phyloP scores from a whole-genome alignment of 768 basidiomycete species.

The Mycena capillaripes region DNA sequence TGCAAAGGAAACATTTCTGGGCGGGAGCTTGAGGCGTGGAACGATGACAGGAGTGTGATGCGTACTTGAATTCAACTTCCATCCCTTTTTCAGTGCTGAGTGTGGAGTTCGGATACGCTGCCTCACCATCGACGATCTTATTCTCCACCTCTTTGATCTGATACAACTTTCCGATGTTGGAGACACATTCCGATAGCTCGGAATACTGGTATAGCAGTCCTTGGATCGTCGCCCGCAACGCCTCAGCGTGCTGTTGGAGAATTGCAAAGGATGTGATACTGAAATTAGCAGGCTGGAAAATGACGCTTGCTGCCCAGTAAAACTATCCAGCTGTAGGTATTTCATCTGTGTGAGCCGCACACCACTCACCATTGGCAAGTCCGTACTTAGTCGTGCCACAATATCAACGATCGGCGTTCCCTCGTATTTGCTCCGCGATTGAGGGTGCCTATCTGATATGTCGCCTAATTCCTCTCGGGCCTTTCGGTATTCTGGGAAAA shows the following conservation, averaged over 20 bases:
- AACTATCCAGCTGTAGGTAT: slow-evolving; percentile 8
- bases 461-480: slow-evolving; percentile 1
- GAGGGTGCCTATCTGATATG: not conserved
- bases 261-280: slow-evolving; percentile 46
- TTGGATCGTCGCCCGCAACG: slow-evolving; percentile 34
- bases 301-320: slow-evolving; percentile 43
- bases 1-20: slow-evolving; percentile 53
- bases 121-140: slow-evolving; percentile 41
- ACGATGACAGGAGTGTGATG: not conserved
- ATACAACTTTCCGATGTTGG: slow-evolving; percentile 40
- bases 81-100: slow-evolving; percentile 21
- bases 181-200: not conserved
- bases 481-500: not conserved
- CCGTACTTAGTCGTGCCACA: not conserved
- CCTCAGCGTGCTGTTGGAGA: slow-evolving; percentile 40
- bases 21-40: not conserved
- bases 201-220: not conserved
- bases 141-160: slow-evolving; percentile 34
- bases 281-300: slow-evolving; percentile 40
- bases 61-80: slow-evolving; percentile 23
- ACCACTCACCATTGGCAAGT: slow-evolving; percentile 4
- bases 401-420: not conserved
- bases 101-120: slow-evolving; percentile 39
- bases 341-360: too few species aligned
- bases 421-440: not conserved